Base-by-base conservation (phyloP, 257 asterid genomes). In the Jasminum sambac region DNA sequence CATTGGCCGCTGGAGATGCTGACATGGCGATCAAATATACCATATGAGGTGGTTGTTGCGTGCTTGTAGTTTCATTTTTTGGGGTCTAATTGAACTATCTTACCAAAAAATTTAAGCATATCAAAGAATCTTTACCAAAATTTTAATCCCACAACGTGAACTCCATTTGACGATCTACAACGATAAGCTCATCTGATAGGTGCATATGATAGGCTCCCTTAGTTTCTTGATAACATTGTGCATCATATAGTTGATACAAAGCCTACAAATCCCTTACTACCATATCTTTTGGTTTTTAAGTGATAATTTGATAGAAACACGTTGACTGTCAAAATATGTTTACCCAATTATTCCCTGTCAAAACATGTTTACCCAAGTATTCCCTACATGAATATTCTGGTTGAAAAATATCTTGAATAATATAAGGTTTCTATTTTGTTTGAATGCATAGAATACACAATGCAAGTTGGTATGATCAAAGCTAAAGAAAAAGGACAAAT, bases 11-110 rank as follows among this genome's bases (percentile, higher is more conserved):
- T 55, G 62, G 36, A 42, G 61, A 17, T n/a, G 66, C 21, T 46
- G 63, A 61, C 62, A 50, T 59, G 71, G 73, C 63, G 36, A 11
- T 25, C 39, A 74, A 64, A 17, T 39, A 40, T 41, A 42, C 14
- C 17, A 69, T 59, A 72, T 67, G 64, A 39, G 71, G 71, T 55
- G 36, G 39, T 39, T 42, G 63, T 72, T 72, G 21, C 23, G 16
- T 73, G 52, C 70, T 63, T 55, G 40, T 64, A 38, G 19, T 30
- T 44, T 72, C 68, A n/a, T 44, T 14, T 50, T 24, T 34, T 60
- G 50, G 69, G 63, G 68, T 4, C 5, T 0, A 6, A n/a, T 55
- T 55, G 16, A 2, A 21, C 36, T 55, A 23, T 55, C 34, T 55
- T 55, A 55, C 8, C 8, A 1, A 55, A 55, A 55, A 55, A 48